These are phyloP conservation scores for Cucurbita moschata DNA, from an alignment of 306 rosid genomes.

Conservation along the genomic window DNA sequence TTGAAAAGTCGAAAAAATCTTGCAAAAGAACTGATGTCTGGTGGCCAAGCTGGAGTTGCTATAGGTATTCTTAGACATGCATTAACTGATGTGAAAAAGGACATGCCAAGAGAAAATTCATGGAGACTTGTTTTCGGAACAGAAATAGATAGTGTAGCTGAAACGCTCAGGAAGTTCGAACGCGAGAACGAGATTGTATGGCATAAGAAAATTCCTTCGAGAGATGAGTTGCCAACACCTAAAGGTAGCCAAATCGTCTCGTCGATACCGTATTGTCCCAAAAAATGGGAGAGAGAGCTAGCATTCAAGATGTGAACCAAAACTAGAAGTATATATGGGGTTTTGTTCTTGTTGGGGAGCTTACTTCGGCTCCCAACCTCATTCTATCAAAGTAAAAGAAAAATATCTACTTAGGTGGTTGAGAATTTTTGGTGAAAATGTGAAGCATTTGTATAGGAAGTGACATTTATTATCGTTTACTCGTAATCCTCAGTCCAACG, in stretches of 20 bases:
- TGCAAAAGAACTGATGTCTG: conserved; percentile 37
- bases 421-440: background rate
- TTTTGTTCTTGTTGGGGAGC: background rate
- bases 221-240: conserved; percentile 28
- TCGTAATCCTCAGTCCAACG: too few species aligned
- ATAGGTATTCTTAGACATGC: conserved; percentile 44
- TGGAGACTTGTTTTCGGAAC: conserved; percentile 32
- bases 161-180: conserved; percentile 41
- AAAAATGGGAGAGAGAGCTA: conserved; percentile 53
- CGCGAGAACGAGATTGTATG: conserved; percentile 62
- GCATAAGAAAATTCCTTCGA: conserved; percentile 40
- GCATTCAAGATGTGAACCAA: conserved; percentile 17
- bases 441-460: background rate
- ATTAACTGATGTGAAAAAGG: conserved; percentile 23
- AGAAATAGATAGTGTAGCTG: conserved; percentile 33
- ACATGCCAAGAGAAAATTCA: conserved; percentile 26
- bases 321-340: background rate
- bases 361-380: background rate
- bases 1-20: conserved; percentile 35
- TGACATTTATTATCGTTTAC: background rate
- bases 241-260: conserved; percentile 43
- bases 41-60: conserved; percentile 41
- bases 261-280: conserved; percentile 37
- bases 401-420: background rate
- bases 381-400: background rate